Conservation (phyloP, 805 yeast species). For the Allodekkera sacchari region DNA sequence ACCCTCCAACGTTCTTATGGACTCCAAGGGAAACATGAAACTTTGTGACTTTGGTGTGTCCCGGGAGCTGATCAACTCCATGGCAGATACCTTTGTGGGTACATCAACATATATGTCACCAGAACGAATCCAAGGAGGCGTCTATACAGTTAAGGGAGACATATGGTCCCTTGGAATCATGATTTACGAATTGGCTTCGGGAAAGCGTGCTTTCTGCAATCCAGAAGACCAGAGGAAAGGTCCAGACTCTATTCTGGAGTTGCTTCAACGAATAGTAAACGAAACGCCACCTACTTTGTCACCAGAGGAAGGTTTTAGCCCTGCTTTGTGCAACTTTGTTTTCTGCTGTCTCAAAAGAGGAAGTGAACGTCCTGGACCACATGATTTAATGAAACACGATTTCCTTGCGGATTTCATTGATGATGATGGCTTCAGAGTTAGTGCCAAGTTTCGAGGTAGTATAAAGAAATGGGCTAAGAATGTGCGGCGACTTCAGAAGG, state of each 20-base stretch:
- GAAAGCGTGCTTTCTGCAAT: slow-evolving; percentile 67
- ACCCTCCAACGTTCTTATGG: slow-evolving; percentile 87
- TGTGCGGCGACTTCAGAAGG: slow-evolving; percentile 29
- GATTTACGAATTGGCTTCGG: slow-evolving; percentile 82
- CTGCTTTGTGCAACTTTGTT: slow-evolving; percentile 56
- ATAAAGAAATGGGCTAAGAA: slow-evolving; percentile 30
- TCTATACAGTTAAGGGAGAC: slow-evolving; percentile 90
- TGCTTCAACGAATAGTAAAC: slow-evolving; percentile 86
- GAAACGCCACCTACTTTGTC: slow-evolving; percentile 76
- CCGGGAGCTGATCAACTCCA: slow-evolving; percentile 82
- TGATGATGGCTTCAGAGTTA: slow-evolving; percentile 24
- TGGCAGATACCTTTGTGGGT: slow-evolving; percentile 97
- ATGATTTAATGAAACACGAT: slow-evolving; percentile 45
- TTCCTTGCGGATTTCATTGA: slow-evolving; percentile 22
- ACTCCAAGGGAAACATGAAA: slow-evolving; percentile 79
- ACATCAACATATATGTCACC: slow-evolving; percentile 98
- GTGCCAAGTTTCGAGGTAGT: slow-evolving; percentile 16
- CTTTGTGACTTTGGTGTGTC: slow-evolving; percentile 96
- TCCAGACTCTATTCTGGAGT: slow-evolving; percentile 84
- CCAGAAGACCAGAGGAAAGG: slow-evolving; percentile 28
- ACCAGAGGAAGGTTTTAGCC: slow-evolving; percentile 36
- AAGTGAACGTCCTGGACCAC: slow-evolving; percentile 66
- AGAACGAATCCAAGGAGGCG: slow-evolving; percentile 91
- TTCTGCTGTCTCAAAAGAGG: slow-evolving; percentile 68
- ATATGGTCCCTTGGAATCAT: slow-evolving; percentile 95